Percentiles rank a stretch among this genome's conserved stretches.
These are phyloP conservation scores for Phytophthora multivora DNA, from an alignment of 352 stramenopile genomes.

Conservation along the genomic window DNA sequence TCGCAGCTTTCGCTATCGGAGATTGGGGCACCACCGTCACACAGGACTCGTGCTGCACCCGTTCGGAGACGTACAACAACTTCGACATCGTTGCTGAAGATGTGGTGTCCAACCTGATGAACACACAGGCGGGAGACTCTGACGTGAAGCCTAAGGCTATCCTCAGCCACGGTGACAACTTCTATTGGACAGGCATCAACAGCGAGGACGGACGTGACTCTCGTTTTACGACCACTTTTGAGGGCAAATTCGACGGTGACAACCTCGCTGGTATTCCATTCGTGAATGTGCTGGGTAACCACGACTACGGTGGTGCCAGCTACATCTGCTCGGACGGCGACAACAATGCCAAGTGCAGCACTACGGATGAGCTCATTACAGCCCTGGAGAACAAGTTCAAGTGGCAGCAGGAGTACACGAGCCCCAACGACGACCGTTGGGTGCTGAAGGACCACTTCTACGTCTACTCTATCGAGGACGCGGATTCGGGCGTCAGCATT, in stretches of 20 bases:
- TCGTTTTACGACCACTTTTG: conserved; percentile 65
- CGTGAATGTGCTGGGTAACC: conserved; percentile 71
- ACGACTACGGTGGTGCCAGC: conserved; percentile 70
- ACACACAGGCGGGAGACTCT: conserved; percentile 44
- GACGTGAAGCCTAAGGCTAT: conserved; percentile 60
- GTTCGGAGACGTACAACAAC: conserved; percentile 57
- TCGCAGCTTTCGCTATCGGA: conserved; percentile 70
- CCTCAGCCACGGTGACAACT: conserved; percentile 73
- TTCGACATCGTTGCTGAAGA: conserved; percentile 70
- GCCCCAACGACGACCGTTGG: conserved; percentile 63
- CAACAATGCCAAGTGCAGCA: conserved; percentile 35
- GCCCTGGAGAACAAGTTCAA: conserved; percentile 53
- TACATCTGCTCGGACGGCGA: conserved; percentile 56
- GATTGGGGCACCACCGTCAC: conserved; percentile 73
- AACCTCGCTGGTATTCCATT: conserved; percentile 56
- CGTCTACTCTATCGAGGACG: conserved; percentile 50
- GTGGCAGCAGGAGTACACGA: conserved; percentile 58
- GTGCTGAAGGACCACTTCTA: conserved; percentile 67
- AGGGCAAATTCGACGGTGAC: conserved; percentile 55
- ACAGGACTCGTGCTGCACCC: conserved; percentile 74
- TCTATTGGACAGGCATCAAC: conserved; percentile 73
- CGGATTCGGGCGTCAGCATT: conserved; percentile 48
- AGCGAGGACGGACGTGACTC: conserved; percentile 46
- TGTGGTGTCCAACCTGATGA: conserved; percentile 69
- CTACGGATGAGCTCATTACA: conserved; percentile 33